Base-by-base conservation (phyloP, 352 stramenopile genomes). In the Globisporangium spinosum region DNA sequence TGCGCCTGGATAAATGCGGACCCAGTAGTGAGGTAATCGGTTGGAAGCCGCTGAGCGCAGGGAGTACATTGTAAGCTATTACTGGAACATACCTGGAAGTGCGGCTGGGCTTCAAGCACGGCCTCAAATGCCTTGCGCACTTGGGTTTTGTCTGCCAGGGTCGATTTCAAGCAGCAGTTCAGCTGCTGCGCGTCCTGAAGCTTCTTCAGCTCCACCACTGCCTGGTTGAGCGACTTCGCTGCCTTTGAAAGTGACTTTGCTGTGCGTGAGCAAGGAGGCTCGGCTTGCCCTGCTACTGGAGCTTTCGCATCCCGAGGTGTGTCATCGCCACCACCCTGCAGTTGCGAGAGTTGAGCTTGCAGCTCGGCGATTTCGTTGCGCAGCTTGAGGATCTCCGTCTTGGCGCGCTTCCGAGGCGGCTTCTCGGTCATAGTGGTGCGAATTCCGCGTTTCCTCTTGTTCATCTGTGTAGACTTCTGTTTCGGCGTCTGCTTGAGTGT, bases 351-450 rank as follows among this genome's bases (percentile, higher is more conserved):
- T 9, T 59, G 54, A 25, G 27, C 34, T 17, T 59, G 4, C 12
- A 59, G 17, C 27, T 38, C 54, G 15, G 27, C 27, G 27, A 59
- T n/a, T 25, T 59, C 22, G 27, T 20, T 43, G 13, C 32, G 27
- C 1, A 59, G 27, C 3, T 59, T 40, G 27, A 59, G 54, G 17
- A 59, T 59, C 17, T 59, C 54, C 25, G 27, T 59, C 27, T 59
- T 59, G 27, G 54, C 25, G 10, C 54, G 54, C 23, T 59, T 59
- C 15, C 54, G 25, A 13, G 54, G 54, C 54, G 34, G 54, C 27
- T 59, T 59, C 2, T 7, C 5, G 0, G 34, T 38, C 34, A 8
- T 38, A 38, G 34, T 38, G 10, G 27, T 32, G 23, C 12, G 27
- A 10, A 38, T 20, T 59, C 17, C 23, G 8, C 27, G 34, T 10